These are phyloP conservation scores for Tuber microsphaerosporum DNA, from an alignment of 495 filamentous ascomycete species.

Conservation along the genomic window DNA sequence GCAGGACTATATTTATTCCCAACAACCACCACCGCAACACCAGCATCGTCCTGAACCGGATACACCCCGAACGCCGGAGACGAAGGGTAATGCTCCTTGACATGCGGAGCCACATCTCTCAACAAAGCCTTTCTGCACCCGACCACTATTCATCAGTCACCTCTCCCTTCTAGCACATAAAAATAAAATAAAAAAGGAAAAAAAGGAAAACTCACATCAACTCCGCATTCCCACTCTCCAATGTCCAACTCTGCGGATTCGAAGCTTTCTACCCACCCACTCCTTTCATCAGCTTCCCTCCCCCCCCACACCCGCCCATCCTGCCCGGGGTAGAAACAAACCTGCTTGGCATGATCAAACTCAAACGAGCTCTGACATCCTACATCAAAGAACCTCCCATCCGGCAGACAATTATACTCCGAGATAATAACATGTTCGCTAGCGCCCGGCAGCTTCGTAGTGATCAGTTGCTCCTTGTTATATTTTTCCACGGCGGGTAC, in stretches of 20 bases:
- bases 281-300: neutral
- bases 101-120: constrained; percentile 68
- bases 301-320: neutral
- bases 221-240: constrained; percentile 71
- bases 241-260: constrained; percentile 65
- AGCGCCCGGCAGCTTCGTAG: constrained; percentile 78
- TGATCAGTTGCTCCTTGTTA: constrained; percentile 87
- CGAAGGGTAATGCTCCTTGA: constrained; percentile 80
- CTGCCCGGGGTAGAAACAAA: constrained; percentile 38
- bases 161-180: neutral
- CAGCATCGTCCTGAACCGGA: constrained; percentile 65
- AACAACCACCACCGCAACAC: constrained; percentile 73
- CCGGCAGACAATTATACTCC: constrained; percentile 69
- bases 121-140: constrained; percentile 64
- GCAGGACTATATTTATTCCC: constrained; percentile 95
- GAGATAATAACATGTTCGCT: constrained; percentile 80
- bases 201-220: constrained; percentile 56
- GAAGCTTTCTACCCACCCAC: constrained; percentile 65
- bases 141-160: constrained; percentile 12
- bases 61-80: constrained; percentile 68
- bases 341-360: constrained; percentile 79
- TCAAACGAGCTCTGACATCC: constrained; percentile 77
- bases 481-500: constrained; percentile 83
- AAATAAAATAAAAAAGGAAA: too few species aligned
- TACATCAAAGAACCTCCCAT: constrained; percentile 78